These are phyloP conservation scores for Pythium sukuiense DNA, from an alignment of 352 stramenopile genomes.

Conservation along the genomic window DNA sequence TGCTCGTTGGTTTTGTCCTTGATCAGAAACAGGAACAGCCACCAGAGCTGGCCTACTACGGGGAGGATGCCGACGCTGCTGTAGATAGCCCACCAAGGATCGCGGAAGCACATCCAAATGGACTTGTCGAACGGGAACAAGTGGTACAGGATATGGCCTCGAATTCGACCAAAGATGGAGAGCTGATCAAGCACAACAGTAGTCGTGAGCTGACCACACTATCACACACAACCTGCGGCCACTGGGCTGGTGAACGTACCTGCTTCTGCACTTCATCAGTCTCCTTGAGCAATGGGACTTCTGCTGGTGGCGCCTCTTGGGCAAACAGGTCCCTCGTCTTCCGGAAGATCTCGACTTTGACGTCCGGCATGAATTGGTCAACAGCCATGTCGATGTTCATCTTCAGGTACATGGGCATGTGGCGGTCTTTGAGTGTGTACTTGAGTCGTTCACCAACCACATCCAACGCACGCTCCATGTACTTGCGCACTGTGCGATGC, in stretches of 20 bases:
- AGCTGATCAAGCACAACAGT: slow-evolving; percentile 20
- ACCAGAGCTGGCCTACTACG: slow-evolving; percentile 87
- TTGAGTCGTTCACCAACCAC: slow-evolving; percentile 77
- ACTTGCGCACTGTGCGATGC: slow-evolving; percentile 75
- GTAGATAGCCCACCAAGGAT: slow-evolving; percentile 81
- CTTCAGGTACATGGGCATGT: slow-evolving; percentile 86
- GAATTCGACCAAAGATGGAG: slow-evolving; percentile 44
- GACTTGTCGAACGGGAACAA: slow-evolving; percentile 87
- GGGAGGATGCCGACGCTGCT: slow-evolving; percentile 81
- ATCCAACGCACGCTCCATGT: slow-evolving; percentile 76
- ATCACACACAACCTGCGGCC: not conserved
- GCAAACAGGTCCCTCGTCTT: slow-evolving; percentile 82
- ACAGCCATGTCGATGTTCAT: slow-evolving; percentile 83
- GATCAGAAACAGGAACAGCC: slow-evolving; percentile 88
- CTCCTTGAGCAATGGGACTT: slow-evolving; percentile 10
- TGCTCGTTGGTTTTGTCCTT: slow-evolving; percentile 93
- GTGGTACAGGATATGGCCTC: slow-evolving; percentile 85
- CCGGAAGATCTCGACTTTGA: slow-evolving; percentile 88
- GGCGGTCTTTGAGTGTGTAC: slow-evolving; percentile 71
- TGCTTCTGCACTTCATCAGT: not conserved
- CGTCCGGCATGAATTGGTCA: slow-evolving; percentile 86
- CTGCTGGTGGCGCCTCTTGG: slow-evolving; percentile 26
- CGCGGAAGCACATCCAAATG: slow-evolving; percentile 84
- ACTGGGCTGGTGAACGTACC: slow-evolving; percentile 1
- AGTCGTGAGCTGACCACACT: not conserved